A percentile compares a stretch with the other conserved stretches of the same genome.
phyloP scores from a whole-genome alignment of 768 basidiomycete genomes.

The Paxillus ammoniavirescens region DNA sequence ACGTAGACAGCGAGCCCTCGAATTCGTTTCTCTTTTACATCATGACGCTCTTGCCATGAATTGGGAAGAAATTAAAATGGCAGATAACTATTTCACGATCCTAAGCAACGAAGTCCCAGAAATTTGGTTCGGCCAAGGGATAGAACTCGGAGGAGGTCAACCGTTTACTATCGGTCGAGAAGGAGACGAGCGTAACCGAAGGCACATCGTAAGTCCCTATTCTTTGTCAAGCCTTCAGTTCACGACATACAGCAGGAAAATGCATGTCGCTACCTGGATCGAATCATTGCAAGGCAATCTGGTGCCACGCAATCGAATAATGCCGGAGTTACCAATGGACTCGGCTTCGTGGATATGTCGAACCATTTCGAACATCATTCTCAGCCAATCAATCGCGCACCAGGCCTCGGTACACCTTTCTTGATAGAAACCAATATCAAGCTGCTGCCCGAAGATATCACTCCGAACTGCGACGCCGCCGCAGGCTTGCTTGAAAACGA shows the following conservation, averaged over 20 bases:
- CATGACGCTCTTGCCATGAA: conserved; percentile 38
- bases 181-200: conserved; percentile 55
- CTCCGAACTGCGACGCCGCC: conserved; percentile 24
- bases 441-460: conserved; percentile 36
- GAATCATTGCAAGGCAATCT: conserved; percentile 17
- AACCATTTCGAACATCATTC: background rate
- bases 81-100: conserved; percentile 68
- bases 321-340: background rate
- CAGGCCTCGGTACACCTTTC: conserved; percentile 46
- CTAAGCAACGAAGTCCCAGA: conserved; percentile 55
- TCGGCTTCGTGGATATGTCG: conserved; percentile 10
- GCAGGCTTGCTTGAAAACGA: conserved; percentile 45
- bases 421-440: conserved; percentile 53
- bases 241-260: conserved; percentile 33
- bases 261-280: conserved; percentile 46
- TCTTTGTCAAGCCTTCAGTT: background rate
- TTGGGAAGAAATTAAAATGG: conserved; percentile 56
- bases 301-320: background rate
- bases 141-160: conserved; percentile 56
- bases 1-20: conserved; percentile 37
- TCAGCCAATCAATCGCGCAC: conserved; percentile 28
- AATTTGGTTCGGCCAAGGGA: conserved; percentile 64
- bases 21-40: conserved; percentile 49
- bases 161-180: conserved; percentile 61
- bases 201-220: conserved; percentile 51